Evolutionary conservation across 1,284 basidiomycete species (phyloP).

Genomic region (Austroboletus niveus): DNA sequence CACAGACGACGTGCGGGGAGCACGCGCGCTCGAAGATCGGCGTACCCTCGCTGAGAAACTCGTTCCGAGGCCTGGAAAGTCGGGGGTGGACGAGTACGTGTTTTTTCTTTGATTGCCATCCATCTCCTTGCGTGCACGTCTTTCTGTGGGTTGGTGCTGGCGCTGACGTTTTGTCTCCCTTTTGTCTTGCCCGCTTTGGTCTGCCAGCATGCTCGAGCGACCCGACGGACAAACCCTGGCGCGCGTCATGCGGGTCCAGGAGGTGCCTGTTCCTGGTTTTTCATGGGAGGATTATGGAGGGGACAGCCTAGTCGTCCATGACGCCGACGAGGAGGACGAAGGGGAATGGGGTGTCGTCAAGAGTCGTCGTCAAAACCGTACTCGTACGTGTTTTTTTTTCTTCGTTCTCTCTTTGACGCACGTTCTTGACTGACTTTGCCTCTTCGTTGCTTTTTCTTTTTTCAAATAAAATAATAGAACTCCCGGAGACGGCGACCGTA

Average conservation of each 20-base stretch:
- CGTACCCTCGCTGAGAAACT: conserved; percentile 58
- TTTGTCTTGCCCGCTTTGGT: not conserved
- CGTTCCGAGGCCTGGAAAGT: conserved; percentile 57
- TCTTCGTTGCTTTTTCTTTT: not conserved
- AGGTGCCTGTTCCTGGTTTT: conserved; percentile 61
- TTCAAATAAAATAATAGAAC: conserved; percentile 5
- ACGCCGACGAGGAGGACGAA: conserved; percentile 50
- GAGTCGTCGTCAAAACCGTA: conserved; percentile 47
- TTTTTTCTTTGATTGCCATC: too few species aligned
- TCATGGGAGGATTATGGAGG: conserved; percentile 78
- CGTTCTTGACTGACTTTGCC: not conserved
- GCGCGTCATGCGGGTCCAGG: conserved; percentile 63
- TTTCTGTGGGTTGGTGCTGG: too few species aligned
- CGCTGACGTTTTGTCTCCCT: too few species aligned
- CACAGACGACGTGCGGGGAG: conserved; percentile 25
- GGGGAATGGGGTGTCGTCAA: conserved; percentile 72
- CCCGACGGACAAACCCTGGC: conserved; percentile 54
- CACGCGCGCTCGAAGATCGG: conserved; percentile 24
- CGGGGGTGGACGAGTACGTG: conserved; percentile 58
- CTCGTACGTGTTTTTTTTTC: conserved; percentile 39
- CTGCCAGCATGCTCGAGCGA: conserved; percentile 56
- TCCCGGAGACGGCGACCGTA: conserved; percentile 8
- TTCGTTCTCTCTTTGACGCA: not conserved
- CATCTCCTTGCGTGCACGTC: too few species aligned
- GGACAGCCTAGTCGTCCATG: conserved; percentile 41